Base-by-base conservation (phyloP, 2,329 filamentous ascomycete genomes). In the Fusarium sp. region DNA sequence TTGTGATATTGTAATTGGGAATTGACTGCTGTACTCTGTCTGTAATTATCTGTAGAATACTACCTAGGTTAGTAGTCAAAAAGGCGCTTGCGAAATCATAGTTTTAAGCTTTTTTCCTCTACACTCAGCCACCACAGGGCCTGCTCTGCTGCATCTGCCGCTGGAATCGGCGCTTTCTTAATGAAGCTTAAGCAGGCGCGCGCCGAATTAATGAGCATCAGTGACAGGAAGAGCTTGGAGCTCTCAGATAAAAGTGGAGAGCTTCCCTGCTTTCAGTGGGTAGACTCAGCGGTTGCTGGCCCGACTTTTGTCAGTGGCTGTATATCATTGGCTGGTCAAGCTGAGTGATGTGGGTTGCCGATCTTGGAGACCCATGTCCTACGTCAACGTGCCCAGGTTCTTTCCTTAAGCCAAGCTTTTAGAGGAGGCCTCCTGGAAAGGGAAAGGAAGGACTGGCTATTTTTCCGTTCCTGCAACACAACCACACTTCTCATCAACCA, bases 341-440 rank as follows among this genome's bases (percentile, higher is more conserved):
- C 8, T 37, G 17, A 17, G 9, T 47, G 46, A 43, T 47, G 33
- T 17, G 45, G 44, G 27, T 30, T 30, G 35, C 19, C 27, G 49
- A 66, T 68, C 47, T 32, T 32, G 35, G 35, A 23, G 40, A 62
- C 51, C 65, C 65, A 69, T 68, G 65, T 66, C 47, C 65, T 68
- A 68, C 65, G 65, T 69, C 65, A 68, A 69, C 41, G 35, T 35
- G 39, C 51, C 35, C n/a, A 22, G 47, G 8, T 52, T 47, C 45
- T 58, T 19, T 35, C 30, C 37, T n/a, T 39, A 32, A 40, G 17
- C 55, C 56, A 59, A 56, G 51, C 56, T 55, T 58, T 56, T 39
- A 48, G 33, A 66, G 57, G 65, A 68, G 65, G 65, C 65, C 65
- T 68, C 65, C 65, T 68, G 44, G 46, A 63, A 41, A 30, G 60